Evolutionary conservation across 2,329 filamentous ascomycete species (phyloP), one percentile per base, ranked within the genome.

Genomic region (Fusarium lateritium): DNA sequence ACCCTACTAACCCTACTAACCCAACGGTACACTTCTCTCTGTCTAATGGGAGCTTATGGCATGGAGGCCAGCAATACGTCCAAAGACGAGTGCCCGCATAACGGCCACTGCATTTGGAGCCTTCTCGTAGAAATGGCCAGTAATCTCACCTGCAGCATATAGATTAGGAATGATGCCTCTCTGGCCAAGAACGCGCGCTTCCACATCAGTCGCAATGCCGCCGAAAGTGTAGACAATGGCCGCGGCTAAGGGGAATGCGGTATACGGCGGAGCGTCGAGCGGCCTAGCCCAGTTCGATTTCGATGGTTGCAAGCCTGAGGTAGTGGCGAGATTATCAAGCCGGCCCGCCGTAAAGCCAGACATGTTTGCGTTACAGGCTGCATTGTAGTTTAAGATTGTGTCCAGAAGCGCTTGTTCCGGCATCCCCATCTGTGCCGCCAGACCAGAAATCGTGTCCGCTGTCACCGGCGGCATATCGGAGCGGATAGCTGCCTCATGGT

Each of bases 81-180:
- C 42, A 55, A 55, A 55, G 42, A 55, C 52, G 33, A 55, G 22
- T 40, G 52, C 52, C 52, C 52, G 42, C 52, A 55, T 55, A 47
- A 55, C 52, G 42, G 52, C 52, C 52, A 55, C 52, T 55, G 52
- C 52, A 55, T 55, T 55, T 47, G 42, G 52, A 55, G 52, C 52
- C 52, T 55, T 55, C 33, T 47, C 22, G 42, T 55, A 55, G 52
- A 55, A 55, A 55, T 55, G 42, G 52, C 52, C 52, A 55, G 52
- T 55, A 55, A 55, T 55, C 52, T 55, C 42, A 47, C 52, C 52
- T 55, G 42, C 52, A 47, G 52, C 42, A 55, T 55, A 55, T 47
- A 55, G 52, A 55, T 55, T 55, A 55, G 52, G 52, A 55, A 55
- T 55, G 33, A 55, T 55, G 52, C 52, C 52, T 47, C 42, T 55